phyloP scores from a whole-genome alignment of 345 rosid species.

The Eucalyptus cladocalyx region DNA sequence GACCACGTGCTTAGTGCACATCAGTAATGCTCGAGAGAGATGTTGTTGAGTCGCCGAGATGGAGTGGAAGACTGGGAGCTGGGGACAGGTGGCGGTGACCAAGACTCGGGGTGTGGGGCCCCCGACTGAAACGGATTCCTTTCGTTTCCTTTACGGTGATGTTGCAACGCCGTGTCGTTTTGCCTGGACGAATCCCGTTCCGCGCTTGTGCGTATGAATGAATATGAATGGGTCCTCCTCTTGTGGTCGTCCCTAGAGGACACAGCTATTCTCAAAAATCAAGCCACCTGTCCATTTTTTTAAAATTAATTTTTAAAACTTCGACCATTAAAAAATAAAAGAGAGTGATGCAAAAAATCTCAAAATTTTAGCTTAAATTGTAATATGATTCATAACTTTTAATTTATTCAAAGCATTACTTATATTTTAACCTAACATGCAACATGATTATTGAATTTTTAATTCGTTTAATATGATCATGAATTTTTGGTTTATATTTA shows the following conservation, averaged over 20 bases:
- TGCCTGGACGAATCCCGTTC: neutral
- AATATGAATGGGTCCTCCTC: neutral
- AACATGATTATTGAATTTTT: too few relatives aligned
- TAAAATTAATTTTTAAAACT: neutral
- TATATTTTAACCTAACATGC: too few relatives aligned
- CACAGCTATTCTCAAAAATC: neutral
- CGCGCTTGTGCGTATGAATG: neutral
- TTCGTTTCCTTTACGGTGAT: neutral
- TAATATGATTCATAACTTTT: too few relatives aligned
- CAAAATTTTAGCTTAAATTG: too few relatives aligned
- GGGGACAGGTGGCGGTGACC: neutral
- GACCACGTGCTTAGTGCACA: neutral
- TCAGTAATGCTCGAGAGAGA: neutral
- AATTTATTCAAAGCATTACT: fast-evolving
- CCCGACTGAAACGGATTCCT: neutral
- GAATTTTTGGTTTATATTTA: too few relatives aligned
- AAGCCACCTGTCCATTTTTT: neutral
- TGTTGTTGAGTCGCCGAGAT: neutral
- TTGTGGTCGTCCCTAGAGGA: neutral
- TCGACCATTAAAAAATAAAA: neutral
- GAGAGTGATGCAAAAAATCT: too few relatives aligned
- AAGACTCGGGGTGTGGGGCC: neutral
- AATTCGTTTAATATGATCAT: fast-evolving
- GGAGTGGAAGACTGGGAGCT: neutral
- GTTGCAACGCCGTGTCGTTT: neutral